A percentile compares a stretch with the other conserved stretches of the same genome.
Evolutionary conservation across 371 early-diverging fungal species (phyloP).

Genomic region (Saksenaea oblongispora): DNA sequence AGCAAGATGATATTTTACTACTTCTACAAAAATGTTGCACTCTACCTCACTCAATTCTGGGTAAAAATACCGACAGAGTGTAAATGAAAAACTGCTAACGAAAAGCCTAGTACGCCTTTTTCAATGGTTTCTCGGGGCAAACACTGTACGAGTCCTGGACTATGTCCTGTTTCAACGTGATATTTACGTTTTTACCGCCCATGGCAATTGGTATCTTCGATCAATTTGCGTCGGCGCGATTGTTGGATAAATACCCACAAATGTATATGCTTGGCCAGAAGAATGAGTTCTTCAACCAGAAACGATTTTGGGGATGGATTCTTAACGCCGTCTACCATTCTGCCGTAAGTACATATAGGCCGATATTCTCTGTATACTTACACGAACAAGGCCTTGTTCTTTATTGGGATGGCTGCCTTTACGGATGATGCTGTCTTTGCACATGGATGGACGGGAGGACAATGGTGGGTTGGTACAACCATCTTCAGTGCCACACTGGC

Average conservation of each 20-base stretch:
- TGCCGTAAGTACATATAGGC: conserved; percentile 22
- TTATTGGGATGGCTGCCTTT: conserved; percentile 63
- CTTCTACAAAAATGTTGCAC: conserved; percentile 96
- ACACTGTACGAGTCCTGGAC: conserved; percentile 95
- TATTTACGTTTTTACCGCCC: conserved; percentile 89
- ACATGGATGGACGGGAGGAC: conserved; percentile 69
- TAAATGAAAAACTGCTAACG: background rate
- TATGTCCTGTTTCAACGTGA: conserved; percentile 85
- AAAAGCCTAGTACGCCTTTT: conserved; percentile 68
- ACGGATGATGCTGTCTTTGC: conserved; percentile 56
- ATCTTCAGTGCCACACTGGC: conserved; percentile 78
- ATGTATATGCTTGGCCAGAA: conserved; percentile 92
- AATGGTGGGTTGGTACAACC: conserved; percentile 79
- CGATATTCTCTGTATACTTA: background rate
- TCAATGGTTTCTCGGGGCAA: conserved; percentile 89
- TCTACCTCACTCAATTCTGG: conserved; percentile 98
- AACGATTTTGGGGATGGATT: conserved; percentile 95
- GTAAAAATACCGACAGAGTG: conserved; percentile 31
- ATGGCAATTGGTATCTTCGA: conserved; percentile 92
- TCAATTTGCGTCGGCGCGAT: conserved; percentile 87
- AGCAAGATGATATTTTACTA: conserved; percentile 87
- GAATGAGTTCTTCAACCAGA: conserved; percentile 89
- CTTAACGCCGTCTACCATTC: conserved; percentile 94
- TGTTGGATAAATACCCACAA: conserved; percentile 95
- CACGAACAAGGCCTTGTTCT: conserved; percentile 54